These are phyloP conservation scores for Chrysoporthe puriensis DNA, from an alignment of 2,329 filamentous ascomycete genomes.

Conservation along the genomic window DNA sequence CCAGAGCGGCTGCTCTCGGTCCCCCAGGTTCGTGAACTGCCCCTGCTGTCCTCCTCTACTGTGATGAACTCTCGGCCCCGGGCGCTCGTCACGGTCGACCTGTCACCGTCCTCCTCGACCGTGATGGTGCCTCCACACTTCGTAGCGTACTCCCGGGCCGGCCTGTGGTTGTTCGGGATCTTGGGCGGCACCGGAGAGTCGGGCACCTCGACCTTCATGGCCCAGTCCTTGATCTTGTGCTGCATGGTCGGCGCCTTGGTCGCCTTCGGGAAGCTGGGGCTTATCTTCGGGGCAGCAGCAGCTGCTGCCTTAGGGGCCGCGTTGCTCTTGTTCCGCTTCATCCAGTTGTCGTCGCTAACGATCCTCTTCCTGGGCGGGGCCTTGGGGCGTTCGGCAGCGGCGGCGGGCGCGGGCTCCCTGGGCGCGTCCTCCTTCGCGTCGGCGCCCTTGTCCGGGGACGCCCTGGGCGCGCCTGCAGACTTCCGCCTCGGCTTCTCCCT, in stretches of 20 bases:
- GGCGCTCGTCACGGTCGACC: constrained; percentile 28
- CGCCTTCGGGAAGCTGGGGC: constrained; percentile 50
- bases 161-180: constrained; percentile 33
- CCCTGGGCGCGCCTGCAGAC: constrained; percentile 31
- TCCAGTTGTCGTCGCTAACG: constrained; percentile 91
- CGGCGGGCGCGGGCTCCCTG: constrained; percentile 34
- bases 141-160: constrained; percentile 33
- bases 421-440: constrained; percentile 34
- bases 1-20: constrained; percentile 12
- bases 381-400: constrained; percentile 50
- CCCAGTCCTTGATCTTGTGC: constrained; percentile 67
- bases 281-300: constrained; percentile 37
- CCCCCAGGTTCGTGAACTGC: constrained; percentile 22
- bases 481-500: constrained; percentile 48
- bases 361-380: constrained; percentile 85
- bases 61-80: constrained; percentile 30
- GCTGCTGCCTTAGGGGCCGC: constrained; percentile 31
- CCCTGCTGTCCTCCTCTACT: constrained; percentile 28
- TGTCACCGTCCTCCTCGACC: constrained; percentile 39
- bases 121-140: constrained; percentile 40
- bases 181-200: constrained; percentile 44
- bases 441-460: constrained; percentile 31
- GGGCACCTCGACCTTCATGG: constrained; percentile 56
- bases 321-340: constrained; percentile 49
- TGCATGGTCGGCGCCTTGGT: constrained; percentile 59